phyloP scores from a whole-genome alignment of 495 filamentous ascomycete genomes.

The Neurospora sp. region DNA sequence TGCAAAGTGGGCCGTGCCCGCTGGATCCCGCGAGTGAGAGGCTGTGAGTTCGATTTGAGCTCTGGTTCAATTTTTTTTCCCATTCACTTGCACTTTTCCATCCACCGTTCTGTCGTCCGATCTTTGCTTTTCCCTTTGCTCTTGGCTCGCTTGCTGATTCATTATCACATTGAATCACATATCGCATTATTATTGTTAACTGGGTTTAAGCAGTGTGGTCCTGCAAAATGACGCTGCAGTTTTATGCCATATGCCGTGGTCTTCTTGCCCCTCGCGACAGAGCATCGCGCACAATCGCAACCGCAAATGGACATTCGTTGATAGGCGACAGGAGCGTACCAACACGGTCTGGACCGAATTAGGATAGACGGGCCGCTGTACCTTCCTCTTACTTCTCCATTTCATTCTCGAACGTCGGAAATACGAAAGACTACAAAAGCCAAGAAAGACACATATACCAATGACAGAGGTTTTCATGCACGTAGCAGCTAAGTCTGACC shows the following conservation, averaged over 20 bases:
- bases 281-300: background rate
- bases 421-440: background rate
- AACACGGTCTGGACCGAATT: background rate
- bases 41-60: background rate
- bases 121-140: background rate
- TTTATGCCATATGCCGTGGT: too few species aligned
- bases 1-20: background rate
- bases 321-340: background rate
- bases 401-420: background rate
- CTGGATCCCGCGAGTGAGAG: background rate
- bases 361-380: background rate
- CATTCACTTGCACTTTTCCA: background rate
- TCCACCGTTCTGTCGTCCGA: background rate
- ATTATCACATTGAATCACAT: too few species aligned
- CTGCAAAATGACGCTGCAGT: too few species aligned
- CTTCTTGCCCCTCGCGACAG: too few species aligned
- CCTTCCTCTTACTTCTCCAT: background rate
- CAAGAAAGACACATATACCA: background rate
- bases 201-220: too few species aligned
- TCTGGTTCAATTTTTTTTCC: background rate
- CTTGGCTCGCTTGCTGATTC: background rate
- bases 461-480: background rate
- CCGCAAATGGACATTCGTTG: background rate
- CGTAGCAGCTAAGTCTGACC: background rate
- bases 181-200: too few species aligned